A percentile compares a stretch with the other conserved stretches of the same genome.
Conservation (phyloP, 2,329 filamentous ascomycete genomes). For the Diplodia sapinea region DNA sequence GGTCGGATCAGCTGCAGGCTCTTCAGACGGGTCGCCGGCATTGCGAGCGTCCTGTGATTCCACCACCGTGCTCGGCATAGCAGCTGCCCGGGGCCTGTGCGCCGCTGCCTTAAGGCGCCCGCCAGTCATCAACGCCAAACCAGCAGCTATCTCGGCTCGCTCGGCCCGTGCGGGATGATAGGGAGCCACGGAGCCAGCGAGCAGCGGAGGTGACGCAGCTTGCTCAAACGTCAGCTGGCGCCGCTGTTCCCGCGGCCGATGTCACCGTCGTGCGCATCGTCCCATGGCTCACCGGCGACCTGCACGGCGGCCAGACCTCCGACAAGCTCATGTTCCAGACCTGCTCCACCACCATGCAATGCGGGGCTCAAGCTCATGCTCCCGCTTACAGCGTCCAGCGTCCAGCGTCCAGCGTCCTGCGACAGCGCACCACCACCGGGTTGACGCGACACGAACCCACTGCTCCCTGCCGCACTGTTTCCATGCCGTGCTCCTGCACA, state of each 20-base stretch:
- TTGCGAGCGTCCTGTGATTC: conserved; percentile 29
- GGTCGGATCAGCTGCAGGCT: conserved; percentile 13
- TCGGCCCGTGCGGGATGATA: conserved; percentile 16
- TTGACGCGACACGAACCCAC: conserved; percentile 2
- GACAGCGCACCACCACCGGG: neutral
- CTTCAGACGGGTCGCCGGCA: conserved; percentile 25
- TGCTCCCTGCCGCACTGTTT: neutral
- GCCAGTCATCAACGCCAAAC: conserved; percentile 17
- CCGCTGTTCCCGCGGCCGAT: neutral
- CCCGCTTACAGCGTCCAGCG: neutral
- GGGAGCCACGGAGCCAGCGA: neutral
- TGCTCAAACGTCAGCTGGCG: neutral
- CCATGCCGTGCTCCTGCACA: conserved; percentile 9
- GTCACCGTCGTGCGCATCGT: neutral
- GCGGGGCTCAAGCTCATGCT: conserved; percentile 1
- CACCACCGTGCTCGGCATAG: conserved; percentile 10
- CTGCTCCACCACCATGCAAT: conserved; percentile 25
- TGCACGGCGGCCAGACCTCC: neutral
- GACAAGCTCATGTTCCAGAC: conserved; percentile 13
- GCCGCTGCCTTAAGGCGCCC: conserved; percentile 3
- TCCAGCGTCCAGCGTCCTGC: neutral
- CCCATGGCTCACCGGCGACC: conserved; percentile 7
- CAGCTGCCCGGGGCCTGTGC: neutral
- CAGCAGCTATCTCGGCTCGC: conserved; percentile 9
- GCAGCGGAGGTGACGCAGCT: neutral